Base-by-base conservation (phyloP, 768 basidiomycete species). In the Tulasnella calospora region DNA sequence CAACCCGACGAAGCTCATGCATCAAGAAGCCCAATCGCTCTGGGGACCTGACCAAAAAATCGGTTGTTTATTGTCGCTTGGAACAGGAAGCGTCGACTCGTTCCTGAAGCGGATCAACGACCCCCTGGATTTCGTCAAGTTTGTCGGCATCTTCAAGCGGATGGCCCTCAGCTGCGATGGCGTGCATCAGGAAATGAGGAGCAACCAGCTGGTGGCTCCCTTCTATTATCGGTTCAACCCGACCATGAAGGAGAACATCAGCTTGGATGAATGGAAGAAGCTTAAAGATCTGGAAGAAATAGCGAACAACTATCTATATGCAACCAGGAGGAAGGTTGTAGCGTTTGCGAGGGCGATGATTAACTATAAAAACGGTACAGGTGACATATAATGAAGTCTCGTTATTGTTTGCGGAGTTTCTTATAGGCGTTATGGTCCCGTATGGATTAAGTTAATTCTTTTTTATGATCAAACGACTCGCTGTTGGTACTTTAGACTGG, bases 201-300 rank as follows among this genome's bases (percentile, higher is more conserved):
- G 44, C 10, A 33, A 74, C 19, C 73, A 47, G 38, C 30, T 33
- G 36, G 19, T 33, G 8, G 2, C 35, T 33, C 40, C 35, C 17
- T 74, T 41, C 40, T 74, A 74, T 30, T 46, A 21, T 46, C 73
- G 73, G 40, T 74, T 74, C 30, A 74, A 74, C 36, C 73, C 46
- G 35, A 33, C 35, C 23, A 38, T 74, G 73, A 74, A 46, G 73
- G 30, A 38, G 30, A 74, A 33, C 6, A 30, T 74, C 2, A 51
- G 33, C 35, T 46, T 74, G 46, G 40, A 74, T 46, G 73, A 74
- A 19, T 74, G 73, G 73, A 51, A 74, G 46, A 74, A 44, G 36
- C 33, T 74, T 3, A 40, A 46, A 46, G 46, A 74, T 9, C 27
- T 74, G 44, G 46, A 46, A 17, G 46, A 74, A 17, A 33, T 74